A percentile compares a stretch with the other conserved stretches of the same genome.
Conservation (phyloP, 1,284 basidiomycete species). For the Porogramme epimiltina region DNA sequence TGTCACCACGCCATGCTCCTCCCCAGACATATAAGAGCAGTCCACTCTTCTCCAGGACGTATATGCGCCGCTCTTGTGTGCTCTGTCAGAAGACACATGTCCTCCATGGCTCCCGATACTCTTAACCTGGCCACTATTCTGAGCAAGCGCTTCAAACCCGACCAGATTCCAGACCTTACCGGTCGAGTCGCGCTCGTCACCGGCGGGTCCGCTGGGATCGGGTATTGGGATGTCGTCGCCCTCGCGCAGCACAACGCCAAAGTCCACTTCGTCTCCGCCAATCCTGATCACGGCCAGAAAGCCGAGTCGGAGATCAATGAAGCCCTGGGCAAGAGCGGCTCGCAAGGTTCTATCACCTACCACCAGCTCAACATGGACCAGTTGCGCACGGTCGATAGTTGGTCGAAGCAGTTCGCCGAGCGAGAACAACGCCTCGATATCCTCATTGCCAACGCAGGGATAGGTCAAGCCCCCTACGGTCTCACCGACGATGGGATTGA, state of each 20-base stretch:
- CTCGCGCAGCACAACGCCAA: conserved; percentile 24
- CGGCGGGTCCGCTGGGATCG: conserved; percentile 31
- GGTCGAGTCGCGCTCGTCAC: conserved; percentile 35
- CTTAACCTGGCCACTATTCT: conserved; percentile 23
- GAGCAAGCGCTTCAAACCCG: conserved; percentile 24
- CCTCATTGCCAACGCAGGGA: conserved; percentile 33
- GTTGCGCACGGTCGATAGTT: conserved; percentile 28
- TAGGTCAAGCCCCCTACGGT: conserved; percentile 31
- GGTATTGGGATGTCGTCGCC: conserved; percentile 31
- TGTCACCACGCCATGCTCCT: background rate
- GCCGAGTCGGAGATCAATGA: conserved; percentile 37
- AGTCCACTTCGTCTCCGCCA: conserved; percentile 32
- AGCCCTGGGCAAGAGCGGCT: conserved; percentile 71
- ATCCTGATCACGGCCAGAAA: conserved; percentile 26
- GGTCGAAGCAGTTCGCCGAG: conserved; percentile 27
- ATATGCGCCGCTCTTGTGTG: too few relatives aligned
- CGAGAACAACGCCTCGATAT: conserved; percentile 31
- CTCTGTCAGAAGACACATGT: too few relatives aligned
- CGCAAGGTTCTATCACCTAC: conserved; percentile 40
- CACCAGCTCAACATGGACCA: conserved; percentile 28
- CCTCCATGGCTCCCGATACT: conserved; percentile 20
- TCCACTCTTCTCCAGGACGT: background rate
- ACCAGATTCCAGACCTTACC: conserved; percentile 25
- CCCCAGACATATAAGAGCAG: background rate
- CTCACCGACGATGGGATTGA: conserved; percentile 32